Base-by-base conservation (phyloP, 208 protist genomes). In the Acanthamoeba triangularis region DNA sequence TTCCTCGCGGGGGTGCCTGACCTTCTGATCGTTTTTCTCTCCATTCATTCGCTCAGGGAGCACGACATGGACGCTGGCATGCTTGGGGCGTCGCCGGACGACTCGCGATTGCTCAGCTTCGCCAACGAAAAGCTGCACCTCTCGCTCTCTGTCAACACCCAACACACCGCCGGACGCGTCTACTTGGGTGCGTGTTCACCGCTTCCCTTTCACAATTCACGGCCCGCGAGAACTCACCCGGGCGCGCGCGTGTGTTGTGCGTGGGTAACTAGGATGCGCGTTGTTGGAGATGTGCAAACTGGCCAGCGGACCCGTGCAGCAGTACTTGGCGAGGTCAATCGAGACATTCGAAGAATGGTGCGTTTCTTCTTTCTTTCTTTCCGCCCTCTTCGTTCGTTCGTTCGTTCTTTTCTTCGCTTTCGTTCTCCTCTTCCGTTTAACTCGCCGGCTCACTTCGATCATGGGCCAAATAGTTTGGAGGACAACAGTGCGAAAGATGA, bases 141-240 rank as follows among this genome's bases (percentile, higher is more conserved):
- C 37, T 85, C 78, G 28, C 37, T 85, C 47, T 52, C 78, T n/a
- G 78, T 85, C 23, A 85, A 85, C 47, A 85, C 78, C 11, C 78
- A 59, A 33, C 78, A 85, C 47, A n/a, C 37, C 23, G 47, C 44
- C 5, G 78, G 44, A 7, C 37, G 23, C 11, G 10, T 85, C 44
- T 85, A 85, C 10, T 20, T 85, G 20, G 78, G 78, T 85, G 16
- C 47, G 10, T 63, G 8, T 82, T 30, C 0, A 72, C 63, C 30
- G n/a, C 25, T 23, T 35, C 63, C 23, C 25, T 35, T 11, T 35
- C 59, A 67, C 59, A 67, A n/a, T n/a, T n/a, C n/a, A n/a, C n/a
- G 20, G 28, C 59, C 2, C 59, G 25, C 4, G 59, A 67, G 18
- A 67, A 67, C 59, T 30, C 59, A 67, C 59, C 18, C 13, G 28